Conservation (phyloP, 768 basidiomycete species). For the Mycena floridula region DNA sequence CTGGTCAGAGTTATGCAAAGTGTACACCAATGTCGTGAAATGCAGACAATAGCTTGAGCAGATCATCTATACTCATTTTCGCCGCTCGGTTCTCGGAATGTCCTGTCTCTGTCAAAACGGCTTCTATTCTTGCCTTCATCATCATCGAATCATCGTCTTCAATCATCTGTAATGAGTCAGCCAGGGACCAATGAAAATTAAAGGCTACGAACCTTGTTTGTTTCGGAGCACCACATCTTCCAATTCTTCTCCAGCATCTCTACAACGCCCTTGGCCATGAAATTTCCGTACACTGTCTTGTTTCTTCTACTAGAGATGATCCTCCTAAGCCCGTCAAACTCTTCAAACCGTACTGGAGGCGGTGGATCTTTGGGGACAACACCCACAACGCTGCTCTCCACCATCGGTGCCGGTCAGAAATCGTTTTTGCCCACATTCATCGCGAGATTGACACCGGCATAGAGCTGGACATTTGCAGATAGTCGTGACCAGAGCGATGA, state of each 20-base stretch:
- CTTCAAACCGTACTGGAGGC: constrained; percentile 92
- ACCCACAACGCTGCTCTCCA: constrained; percentile 90
- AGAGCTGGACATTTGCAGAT: constrained; percentile 95
- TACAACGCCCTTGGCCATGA: constrained; percentile 90
- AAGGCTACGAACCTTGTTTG: too few species aligned
- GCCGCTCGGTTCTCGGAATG: too few species aligned
- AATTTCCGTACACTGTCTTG: constrained; percentile 85
- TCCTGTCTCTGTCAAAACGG: too few species aligned
- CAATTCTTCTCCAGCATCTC: constrained; percentile 93
- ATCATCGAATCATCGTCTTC: too few species aligned
- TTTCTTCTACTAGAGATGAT: constrained; percentile 89
- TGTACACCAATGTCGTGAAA: too few species aligned
- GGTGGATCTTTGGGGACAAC: constrained; percentile 92
- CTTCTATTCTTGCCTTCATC: too few species aligned
- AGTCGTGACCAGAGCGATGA: constrained; percentile 89
- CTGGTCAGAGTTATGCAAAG: too few species aligned
- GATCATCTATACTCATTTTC: too few species aligned
- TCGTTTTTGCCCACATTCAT: constrained; percentile 97
- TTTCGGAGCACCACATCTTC: too few species aligned
- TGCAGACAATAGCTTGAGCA: too few species aligned
- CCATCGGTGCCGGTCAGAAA: constrained; percentile 92
- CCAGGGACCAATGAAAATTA: too few species aligned
- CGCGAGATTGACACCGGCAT: constrained; percentile 91
- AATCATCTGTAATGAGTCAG: too few species aligned
- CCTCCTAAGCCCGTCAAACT: constrained; percentile 92